Base-by-base conservation (phyloP, 2,329 filamentous ascomycete species). In the Gyromitra esculenta region DNA sequence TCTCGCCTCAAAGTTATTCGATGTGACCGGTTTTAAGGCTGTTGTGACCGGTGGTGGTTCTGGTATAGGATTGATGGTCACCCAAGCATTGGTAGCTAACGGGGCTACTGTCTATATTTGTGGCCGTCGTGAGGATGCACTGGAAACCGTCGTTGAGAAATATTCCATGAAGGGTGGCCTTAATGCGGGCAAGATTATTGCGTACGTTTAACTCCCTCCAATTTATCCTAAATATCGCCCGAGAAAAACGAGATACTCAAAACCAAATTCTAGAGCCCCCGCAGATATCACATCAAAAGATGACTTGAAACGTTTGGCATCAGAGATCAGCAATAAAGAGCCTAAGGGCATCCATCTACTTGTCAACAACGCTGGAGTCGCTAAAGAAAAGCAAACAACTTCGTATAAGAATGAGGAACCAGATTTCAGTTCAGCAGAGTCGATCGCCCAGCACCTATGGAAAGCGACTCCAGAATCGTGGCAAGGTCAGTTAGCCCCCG, bases 21-120 rank as follows among this genome's bases (percentile, higher is more conserved):
- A 41, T 50, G 64, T 75, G 21, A 41, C 8, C 5, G 65, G 65
- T 6, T 75, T 77, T 21, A 75, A 70, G 37, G 71, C 65, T 66
- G 70, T 90, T 0, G 82, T 90, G 57, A 89, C 89, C 1, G 89
- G 89, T 65, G 89, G 89, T 37, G 88, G 88, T 13, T 85, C 86
- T n/a, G 89, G 90, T 21, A 91, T 91, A 76, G 90, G 90, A 0
- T 83, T 91, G 78, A 86, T 87, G 82, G 85, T 85, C 18, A 83
- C 85, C 4, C 83, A 85, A 73, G 83, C 85, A 3, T 81, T 87
- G 15, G 84, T 83, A 1, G 83, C 84, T 35, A 87, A 87, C 74
- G 86, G 86, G 15, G 83, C 83, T 37, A 84, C 83, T 25, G 85
- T 86, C 43, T 85, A 85, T 79, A 82, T 86, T 64, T 85, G 85